Base-by-base conservation (phyloP, 345 rosid species). In the Eucalyptus sideroxylon region DNA sequence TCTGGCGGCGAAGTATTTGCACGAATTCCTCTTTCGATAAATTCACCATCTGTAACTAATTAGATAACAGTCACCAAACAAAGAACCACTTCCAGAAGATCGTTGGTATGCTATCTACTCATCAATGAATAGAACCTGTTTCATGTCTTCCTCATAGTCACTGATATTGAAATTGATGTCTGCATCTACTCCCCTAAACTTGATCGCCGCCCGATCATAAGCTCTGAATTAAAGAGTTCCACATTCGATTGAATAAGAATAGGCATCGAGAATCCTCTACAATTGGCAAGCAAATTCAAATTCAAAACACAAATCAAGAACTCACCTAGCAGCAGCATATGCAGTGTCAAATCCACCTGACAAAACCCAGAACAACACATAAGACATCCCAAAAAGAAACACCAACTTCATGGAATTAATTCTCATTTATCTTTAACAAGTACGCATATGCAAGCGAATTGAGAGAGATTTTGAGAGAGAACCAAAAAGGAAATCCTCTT, bases 331-430 rank as follows among this genome's bases (percentile, higher is more conserved):
- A 60, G 99, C 99, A 91, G 97, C 92, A 92, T 96, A 96, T 47
- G 99, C 99, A 85, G 99, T 98, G 91, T 98, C 99, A 93, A 98
- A 98, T 88, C 99, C 99, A 12, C 99, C 99, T 97, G 88, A 87
- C 23, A 88, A 91, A 44, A 51, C 26, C 44, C 86, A 81, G 44
- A 89, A 51, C 81, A 56, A 40, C 53, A 55, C 27, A 86, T 65
- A 14, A 88, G 83, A 65, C 37, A 37, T 40, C 67, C 31, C 69
- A 90, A 30, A 72, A 27, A 30, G 51, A 50, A 21, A 50, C 59
- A 16, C 23, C 24, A 86, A 30, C 16, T 50, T 50, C 56, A 86
- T 2, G 16, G 56, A 50, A 86, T 31, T 26, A 86, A 86, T 47
- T 86, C 17, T 47, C 50, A 9, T 49, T 30, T 65, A n/a, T 65